Evolutionary conservation across 106 monocot species (phyloP).

Genomic region (Hemerocallis citrina): DNA sequence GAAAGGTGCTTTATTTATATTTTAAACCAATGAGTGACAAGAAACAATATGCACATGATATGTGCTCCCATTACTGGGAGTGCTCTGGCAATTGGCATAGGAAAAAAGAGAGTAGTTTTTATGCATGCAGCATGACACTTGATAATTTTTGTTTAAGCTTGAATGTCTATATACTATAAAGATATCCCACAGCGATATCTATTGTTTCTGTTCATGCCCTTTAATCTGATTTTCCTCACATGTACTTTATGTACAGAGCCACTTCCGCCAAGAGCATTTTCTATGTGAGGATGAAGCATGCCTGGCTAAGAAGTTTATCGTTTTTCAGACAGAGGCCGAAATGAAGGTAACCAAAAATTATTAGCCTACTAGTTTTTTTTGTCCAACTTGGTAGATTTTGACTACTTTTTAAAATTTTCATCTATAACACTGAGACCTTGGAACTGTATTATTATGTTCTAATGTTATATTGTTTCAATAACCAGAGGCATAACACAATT

Average conservation of each 20-base stretch:
- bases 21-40: neutral
- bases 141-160: neutral
- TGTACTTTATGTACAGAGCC: conserved; percentile 33
- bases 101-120: neutral
- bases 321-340: conserved; percentile 83
- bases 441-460: no score
- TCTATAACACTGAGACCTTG: no score
- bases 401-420: no score
- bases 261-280: conserved; percentile 92
- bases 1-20: neutral
- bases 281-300: conserved; percentile 84
- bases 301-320: conserved; percentile 83
- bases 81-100: neutral
- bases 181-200: no score
- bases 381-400: no score
- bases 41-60: neutral
- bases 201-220: neutral
- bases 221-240: neutral
- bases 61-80: neutral
- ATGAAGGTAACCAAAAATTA: conserved; percentile 51
- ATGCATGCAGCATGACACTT: neutral
- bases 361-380: no score
- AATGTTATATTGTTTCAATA: neutral
- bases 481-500: conserved; percentile 82
- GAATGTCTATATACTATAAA: no score